Percentiles rank a stretch among this genome's conserved stretches.
Conservation (phyloP, 306 rosid species). For the Gastrolobium bilobum region DNA sequence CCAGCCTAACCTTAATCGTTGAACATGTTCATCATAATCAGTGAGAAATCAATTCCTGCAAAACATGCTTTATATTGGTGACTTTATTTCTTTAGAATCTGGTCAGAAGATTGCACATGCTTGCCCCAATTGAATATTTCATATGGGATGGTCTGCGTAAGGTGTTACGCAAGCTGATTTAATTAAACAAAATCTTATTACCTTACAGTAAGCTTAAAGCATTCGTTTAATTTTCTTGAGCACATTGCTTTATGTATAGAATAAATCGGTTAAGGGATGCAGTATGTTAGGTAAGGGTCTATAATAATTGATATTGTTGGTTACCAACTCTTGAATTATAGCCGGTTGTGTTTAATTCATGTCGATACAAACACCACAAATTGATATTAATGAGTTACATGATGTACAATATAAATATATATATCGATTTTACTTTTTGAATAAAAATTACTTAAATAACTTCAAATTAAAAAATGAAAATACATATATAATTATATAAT, state of each 20-base stretch:
- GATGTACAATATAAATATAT: no score
- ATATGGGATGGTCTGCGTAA: conserved; percentile 37
- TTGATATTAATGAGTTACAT: no score
- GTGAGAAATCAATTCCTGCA: conserved; percentile 31
- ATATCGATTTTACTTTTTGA: no score
- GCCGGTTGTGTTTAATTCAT: no score
- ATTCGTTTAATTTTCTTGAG: not conserved
- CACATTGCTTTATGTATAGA: not conserved
- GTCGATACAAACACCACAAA: no score
- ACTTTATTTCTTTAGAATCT: conserved; percentile 24
- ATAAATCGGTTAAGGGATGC: not conserved
- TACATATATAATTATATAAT: no score
- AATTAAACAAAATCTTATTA: conserved; percentile 24
- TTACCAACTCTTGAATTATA: not conserved
- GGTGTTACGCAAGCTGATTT: not conserved
- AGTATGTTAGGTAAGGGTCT: no score
- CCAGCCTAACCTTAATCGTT: conserved; percentile 31
- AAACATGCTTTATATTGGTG: conserved; percentile 23
- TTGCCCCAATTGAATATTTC: conserved; percentile 49
- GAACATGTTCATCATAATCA: conserved; percentile 22
- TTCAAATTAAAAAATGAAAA: no score
- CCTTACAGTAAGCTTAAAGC: not conserved
- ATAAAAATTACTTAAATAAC: no score
- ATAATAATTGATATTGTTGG: not conserved
- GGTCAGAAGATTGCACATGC: conserved; percentile 53